phyloP scores from a whole-genome alignment of 1,139 yeast species.

The Magnusiomyces fungicola region DNA sequence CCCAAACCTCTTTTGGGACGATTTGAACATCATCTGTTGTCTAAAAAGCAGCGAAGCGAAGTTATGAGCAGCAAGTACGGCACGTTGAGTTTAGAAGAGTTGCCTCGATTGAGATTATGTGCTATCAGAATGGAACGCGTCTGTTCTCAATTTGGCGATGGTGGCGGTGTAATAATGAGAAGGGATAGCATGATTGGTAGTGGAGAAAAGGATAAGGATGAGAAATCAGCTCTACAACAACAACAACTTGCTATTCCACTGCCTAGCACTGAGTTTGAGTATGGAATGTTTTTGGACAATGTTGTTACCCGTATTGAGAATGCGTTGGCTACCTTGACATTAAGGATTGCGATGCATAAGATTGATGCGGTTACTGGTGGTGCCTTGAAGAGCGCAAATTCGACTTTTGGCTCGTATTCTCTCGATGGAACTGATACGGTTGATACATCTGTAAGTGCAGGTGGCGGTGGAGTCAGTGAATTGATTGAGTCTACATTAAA shows the following conservation, averaged over 20 bases:
- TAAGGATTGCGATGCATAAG: slow-evolving; percentile 10
- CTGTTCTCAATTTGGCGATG: slow-evolving; percentile 12
- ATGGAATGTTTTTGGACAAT: slow-evolving; percentile 50
- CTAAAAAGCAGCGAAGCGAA: slow-evolving; percentile 34
- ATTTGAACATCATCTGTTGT: slow-evolving; percentile 7
- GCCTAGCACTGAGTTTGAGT: slow-evolving; percentile 32
- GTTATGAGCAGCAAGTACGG: slow-evolving; percentile 22
- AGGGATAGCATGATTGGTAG: slow-evolving; percentile 24
- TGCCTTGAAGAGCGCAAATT: neutral
- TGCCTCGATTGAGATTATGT: neutral
- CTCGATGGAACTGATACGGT: neutral
- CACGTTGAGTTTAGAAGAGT: neutral
- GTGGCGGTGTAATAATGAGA: neutral
- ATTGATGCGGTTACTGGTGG: neutral
- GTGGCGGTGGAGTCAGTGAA: neutral
- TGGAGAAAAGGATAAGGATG: neutral
- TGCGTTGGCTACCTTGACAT: slow-evolving; percentile 24
- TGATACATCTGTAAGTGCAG: neutral
- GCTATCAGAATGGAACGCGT: slow-evolving; percentile 14
- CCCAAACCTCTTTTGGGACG: slow-evolving; percentile 38
- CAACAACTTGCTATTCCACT: slow-evolving; percentile 10
- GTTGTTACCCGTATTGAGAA: slow-evolving; percentile 58
- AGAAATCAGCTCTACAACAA: slow-evolving; percentile 2
- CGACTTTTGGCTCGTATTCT: neutral
- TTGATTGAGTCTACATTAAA: neutral